phyloP scores from a whole-genome alignment of 1,139 yeast species.

The Hyphopichia pseudoburtonii region DNA sequence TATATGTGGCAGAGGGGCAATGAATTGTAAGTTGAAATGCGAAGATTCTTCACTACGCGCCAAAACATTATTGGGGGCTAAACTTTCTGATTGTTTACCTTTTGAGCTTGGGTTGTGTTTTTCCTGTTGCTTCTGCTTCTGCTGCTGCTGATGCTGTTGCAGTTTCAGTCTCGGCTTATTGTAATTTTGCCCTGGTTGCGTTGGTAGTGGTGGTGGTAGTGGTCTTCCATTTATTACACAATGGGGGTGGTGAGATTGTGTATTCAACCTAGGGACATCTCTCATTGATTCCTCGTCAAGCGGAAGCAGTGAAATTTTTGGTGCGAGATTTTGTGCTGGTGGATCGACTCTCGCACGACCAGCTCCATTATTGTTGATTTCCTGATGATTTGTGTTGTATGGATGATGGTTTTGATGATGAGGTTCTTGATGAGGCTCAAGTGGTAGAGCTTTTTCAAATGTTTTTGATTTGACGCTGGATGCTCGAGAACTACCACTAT shows the following conservation, averaged over 20 bases:
- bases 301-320: not conserved
- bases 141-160: not conserved
- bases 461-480: constrained; percentile 22
- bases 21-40: not conserved
- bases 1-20: constrained; percentile 3
- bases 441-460: constrained; percentile 12
- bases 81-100: not conserved
- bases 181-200: too few species aligned
- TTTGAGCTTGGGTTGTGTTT: not conserved
- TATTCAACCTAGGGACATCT: constrained; percentile 3
- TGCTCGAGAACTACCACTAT: constrained; percentile 27
- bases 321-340: not conserved
- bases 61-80: not conserved
- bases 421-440: constrained; percentile 5
- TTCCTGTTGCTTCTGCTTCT: not conserved
- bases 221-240: not conserved
- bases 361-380: not conserved
- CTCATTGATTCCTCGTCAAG: not conserved
- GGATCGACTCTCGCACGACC: too few species aligned
- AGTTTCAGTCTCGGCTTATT: not conserved
- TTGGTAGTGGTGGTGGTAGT: not conserved
- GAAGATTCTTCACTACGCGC: not conserved
- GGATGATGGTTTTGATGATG: too few species aligned
- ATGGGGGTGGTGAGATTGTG: constrained; percentile 1
- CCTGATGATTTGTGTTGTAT: not conserved